phyloP scores from a whole-genome alignment of 805 yeast genomes.

The Zygosaccharomyces bailii region DNA sequence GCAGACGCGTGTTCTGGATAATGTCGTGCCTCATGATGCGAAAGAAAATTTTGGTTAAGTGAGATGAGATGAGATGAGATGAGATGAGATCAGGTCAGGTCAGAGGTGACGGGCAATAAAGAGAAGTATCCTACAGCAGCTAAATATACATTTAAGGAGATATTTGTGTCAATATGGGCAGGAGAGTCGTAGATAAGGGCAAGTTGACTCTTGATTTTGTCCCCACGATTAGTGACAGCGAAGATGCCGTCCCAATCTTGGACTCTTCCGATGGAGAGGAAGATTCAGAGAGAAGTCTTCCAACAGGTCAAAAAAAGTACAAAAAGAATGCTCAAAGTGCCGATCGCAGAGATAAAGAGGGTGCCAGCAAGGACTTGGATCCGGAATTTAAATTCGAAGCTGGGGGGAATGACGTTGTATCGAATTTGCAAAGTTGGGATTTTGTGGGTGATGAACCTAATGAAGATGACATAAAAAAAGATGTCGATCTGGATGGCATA shows the following conservation, averaged over 20 bases:
- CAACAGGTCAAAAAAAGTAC: constrained; percentile 21
- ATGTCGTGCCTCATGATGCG: background rate
- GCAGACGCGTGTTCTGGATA: constrained; percentile 1
- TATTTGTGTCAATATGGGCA: background rate
- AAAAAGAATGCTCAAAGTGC: constrained; percentile 26
- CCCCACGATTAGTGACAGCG: constrained; percentile 74
- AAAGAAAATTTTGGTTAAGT: constrained; percentile 9
- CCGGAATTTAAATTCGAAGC: constrained; percentile 70
- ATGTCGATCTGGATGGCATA: constrained; percentile 84
- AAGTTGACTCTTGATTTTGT: constrained; percentile 43
- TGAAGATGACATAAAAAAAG: constrained; percentile 39
- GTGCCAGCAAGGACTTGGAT: constrained; percentile 55
- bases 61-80: constrained; percentile 25
- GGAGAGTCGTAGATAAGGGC: background rate
- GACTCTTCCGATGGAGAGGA: constrained; percentile 47
- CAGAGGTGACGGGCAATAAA: background rate
- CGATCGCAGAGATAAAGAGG: constrained; percentile 29
- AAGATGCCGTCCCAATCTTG: constrained; percentile 58
- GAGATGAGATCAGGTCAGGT: constrained; percentile 13
- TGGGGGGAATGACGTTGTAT: constrained; percentile 50
- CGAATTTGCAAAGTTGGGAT: constrained; percentile 77
- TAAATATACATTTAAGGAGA: too few species aligned
- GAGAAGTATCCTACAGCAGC: too few species aligned
- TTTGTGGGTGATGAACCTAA: constrained; percentile 47
- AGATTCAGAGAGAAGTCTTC: constrained; percentile 22